These are phyloP conservation scores for Zasmidium angulare DNA, from an alignment of 2,329 filamentous ascomycete genomes.

Conservation along the genomic window DNA sequence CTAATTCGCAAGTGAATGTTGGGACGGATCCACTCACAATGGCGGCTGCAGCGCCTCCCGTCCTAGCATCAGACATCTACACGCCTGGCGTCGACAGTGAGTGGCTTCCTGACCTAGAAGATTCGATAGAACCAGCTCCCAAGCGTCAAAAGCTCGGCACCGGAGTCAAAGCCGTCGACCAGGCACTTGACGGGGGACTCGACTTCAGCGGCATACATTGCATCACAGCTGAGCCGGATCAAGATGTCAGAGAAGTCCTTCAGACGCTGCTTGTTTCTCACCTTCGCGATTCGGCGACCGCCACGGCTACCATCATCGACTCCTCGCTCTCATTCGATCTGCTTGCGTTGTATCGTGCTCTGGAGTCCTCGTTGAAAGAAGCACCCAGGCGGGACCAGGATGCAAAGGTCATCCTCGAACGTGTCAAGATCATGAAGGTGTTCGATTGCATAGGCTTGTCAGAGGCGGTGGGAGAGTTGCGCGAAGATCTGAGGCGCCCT, in stretches of 20 bases:
- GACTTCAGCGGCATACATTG: constrained; percentile 37
- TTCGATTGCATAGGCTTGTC: constrained; percentile 51
- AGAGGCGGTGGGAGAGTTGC: constrained; percentile 48
- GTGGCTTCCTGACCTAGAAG: constrained; percentile 54
- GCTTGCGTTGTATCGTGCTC: constrained; percentile 32
- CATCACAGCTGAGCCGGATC: constrained; percentile 36
- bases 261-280: constrained; percentile 40
- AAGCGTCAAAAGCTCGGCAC: constrained; percentile 70
- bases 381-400: constrained; percentile 26
- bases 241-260: constrained; percentile 29
- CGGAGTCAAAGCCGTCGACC: constrained; percentile 35
- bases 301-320: constrained; percentile 47
- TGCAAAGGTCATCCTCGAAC: constrained; percentile 41
- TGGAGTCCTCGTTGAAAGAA: constrained; percentile 7
- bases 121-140: constrained; percentile 58
- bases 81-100: constrained; percentile 38
- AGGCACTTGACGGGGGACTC: constrained; percentile 39
- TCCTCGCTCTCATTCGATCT: constrained; percentile 49
- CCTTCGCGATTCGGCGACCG: constrained; percentile 32
- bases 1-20: neutral
- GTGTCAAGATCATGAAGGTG: constrained; percentile 50
- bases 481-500: constrained; percentile 33
- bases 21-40: neutral
- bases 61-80: constrained; percentile 12
- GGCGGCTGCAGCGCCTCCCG: constrained; percentile 6